These are phyloP conservation scores for Elsinoe perseae DNA, from an alignment of 2,329 filamentous ascomycete species.

Conservation along the genomic window DNA sequence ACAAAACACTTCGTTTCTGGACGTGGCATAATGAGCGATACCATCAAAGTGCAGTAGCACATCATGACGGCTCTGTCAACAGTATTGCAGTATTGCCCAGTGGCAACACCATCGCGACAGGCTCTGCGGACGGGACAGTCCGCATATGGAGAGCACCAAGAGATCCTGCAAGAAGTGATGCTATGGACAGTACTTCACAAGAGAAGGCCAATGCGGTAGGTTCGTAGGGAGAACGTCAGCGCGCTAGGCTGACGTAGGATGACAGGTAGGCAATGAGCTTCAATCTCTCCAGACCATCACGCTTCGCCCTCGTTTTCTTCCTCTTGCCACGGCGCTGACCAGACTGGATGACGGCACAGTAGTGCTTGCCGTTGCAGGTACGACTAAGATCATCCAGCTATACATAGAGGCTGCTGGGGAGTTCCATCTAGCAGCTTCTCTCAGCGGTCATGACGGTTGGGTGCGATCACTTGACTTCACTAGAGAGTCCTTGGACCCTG, in stretches of 20 bases:
- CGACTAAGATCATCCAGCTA: conserved; percentile 72
- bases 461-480: conserved; percentile 77
- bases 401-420: conserved; percentile 53
- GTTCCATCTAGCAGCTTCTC: conserved; percentile 66
- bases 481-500: conserved; percentile 47
- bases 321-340: conserved; percentile 65
- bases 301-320: conserved; percentile 72
- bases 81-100: conserved; percentile 43
- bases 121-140: conserved; percentile 55
- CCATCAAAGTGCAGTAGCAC: neutral
- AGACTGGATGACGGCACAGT: conserved; percentile 45
- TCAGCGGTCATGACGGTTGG: conserved; percentile 92
- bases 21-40: conserved; percentile 15
- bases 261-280: conserved; percentile 25
- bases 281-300: conserved; percentile 62
- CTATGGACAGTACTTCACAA: neutral
- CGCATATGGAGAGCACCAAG: conserved; percentile 57
- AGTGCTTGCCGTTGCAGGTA: conserved; percentile 73
- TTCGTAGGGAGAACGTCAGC: neutral
- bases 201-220: neutral
- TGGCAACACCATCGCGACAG: conserved; percentile 47
- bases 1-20: conserved; percentile 66
- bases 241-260: conserved; percentile 11
- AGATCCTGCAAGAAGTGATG: neutral
- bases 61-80: conserved; percentile 71